Evolutionary conservation across 1,284 basidiomycete species (phyloP).

Genomic region (Lentinula novae-zelandiae): DNA sequence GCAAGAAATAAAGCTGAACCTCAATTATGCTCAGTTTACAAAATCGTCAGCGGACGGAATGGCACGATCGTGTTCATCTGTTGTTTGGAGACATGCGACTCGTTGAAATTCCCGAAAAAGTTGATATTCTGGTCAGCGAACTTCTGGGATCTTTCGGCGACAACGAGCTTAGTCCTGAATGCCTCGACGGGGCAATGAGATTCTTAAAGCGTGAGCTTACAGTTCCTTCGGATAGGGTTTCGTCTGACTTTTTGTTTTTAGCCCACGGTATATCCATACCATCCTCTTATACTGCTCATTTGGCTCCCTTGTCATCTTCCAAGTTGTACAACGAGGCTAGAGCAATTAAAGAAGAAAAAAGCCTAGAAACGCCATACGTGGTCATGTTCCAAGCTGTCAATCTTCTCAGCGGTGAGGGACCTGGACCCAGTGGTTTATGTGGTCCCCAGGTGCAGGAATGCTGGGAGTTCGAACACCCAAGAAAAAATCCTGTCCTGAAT

Average conservation of each 20-base stretch:
- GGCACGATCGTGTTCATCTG: conserved; percentile 80
- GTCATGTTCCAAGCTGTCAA: conserved; percentile 96
- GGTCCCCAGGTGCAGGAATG: conserved; percentile 89
- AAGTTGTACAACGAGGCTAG: conserved; percentile 86
- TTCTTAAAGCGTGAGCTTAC: conserved; percentile 76
- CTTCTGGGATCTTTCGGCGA: conserved; percentile 97
- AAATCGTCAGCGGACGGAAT: conserved; percentile 75
- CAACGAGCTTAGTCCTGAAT: conserved; percentile 98
- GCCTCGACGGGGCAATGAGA: conserved; percentile 91
- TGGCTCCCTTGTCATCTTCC: conserved; percentile 91
- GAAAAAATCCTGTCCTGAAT: conserved; percentile 74
- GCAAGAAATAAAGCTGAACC: conserved; percentile 7
- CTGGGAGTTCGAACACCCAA: conserved; percentile 97
- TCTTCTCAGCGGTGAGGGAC: conserved; percentile 73
- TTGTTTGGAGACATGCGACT: conserved; percentile 93
- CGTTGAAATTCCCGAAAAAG: conserved; percentile 76
- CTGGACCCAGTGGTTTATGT: conserved; percentile 60
- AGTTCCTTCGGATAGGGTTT: background rate
- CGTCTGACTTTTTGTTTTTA: conserved; percentile 26
- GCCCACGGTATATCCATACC: conserved; percentile 95
- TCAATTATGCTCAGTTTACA: conserved; percentile 59
- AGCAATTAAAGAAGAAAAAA: conserved; percentile 58
- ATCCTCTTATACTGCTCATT: conserved; percentile 90
- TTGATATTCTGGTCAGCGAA: conserved; percentile 95
- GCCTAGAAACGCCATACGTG: conserved; percentile 92